These are phyloP conservation scores for Elsinoe necatrix DNA, from an alignment of 2,329 filamentous ascomycete genomes.

Conservation along the genomic window DNA sequence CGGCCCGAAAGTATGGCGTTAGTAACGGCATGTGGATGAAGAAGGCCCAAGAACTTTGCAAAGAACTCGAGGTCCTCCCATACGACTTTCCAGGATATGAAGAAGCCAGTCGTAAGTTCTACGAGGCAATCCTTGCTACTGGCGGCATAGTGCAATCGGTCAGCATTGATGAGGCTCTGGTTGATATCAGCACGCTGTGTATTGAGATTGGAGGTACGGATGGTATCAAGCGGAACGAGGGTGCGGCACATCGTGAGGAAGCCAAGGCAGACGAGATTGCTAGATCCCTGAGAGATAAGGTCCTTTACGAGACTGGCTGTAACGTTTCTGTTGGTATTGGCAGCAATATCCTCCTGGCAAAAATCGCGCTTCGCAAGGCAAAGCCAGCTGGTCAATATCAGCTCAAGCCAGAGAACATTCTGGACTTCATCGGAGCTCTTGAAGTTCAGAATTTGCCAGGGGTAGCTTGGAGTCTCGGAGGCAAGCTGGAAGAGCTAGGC, in stretches of 20 bases:
- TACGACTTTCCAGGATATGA: conserved; percentile 96
- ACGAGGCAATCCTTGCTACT: conserved; percentile 69
- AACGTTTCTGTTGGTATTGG: conserved; percentile 90
- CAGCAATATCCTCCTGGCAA: conserved; percentile 80
- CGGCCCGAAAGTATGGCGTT: conserved; percentile 73
- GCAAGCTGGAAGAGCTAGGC: conserved; percentile 80
- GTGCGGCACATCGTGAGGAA: conserved; percentile 68
- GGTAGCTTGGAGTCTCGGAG: conserved; percentile 81
- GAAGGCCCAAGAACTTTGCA: conserved; percentile 69
- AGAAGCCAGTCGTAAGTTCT: conserved; percentile 79
- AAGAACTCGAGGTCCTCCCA: conserved; percentile 78
- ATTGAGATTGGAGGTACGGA: conserved; percentile 57
- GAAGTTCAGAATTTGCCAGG: conserved; percentile 77
- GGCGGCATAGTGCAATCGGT: conserved; percentile 89
- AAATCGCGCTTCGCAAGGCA: conserved; percentile 79
- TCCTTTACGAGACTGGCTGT: conserved; percentile 71
- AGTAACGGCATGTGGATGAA: conserved; percentile 99
- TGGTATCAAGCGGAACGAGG: conserved; percentile 57
- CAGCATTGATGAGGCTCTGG: conserved; percentile 87
- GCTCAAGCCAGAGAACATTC: conserved; percentile 69
- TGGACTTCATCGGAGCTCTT: conserved; percentile 68
- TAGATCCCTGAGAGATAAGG: conserved; percentile 53
- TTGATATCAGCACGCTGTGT: conserved; percentile 71
- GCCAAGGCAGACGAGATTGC: conserved; percentile 67
- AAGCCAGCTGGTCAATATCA: conserved; percentile 93